A percentile compares a stretch with the other conserved stretches of the same genome.
These are phyloP conservation scores for Trichoderma gamsii DNA, from an alignment of 495 filamentous ascomycete species.

Conservation along the genomic window DNA sequence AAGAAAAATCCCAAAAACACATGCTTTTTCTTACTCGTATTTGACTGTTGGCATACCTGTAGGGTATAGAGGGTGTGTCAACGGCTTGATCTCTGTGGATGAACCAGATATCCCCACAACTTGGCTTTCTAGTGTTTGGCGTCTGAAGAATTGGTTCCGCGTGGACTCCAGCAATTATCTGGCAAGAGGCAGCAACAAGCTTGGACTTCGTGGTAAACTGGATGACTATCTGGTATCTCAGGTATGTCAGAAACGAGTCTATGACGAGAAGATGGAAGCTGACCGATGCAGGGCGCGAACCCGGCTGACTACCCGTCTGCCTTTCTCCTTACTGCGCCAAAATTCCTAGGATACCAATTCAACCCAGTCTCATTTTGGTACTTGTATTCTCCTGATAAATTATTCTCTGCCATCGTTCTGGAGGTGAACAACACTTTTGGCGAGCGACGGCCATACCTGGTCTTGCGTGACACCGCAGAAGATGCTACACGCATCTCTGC, in stretches of 20 bases:
- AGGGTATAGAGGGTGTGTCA: slow-evolving; percentile 48
- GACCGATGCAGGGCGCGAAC: slow-evolving; percentile 40
- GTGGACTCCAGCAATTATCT: slow-evolving; percentile 57
- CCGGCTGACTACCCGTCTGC: slow-evolving; percentile 51
- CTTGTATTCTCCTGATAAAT: slow-evolving; percentile 53
- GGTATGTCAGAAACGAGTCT: slow-evolving; percentile 24
- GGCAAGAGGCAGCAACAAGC: slow-evolving; percentile 38
- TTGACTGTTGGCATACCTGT: slow-evolving; percentile 62
- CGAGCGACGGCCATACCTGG: slow-evolving; percentile 48
- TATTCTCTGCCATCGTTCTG: slow-evolving; percentile 60
- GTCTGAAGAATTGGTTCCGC: slow-evolving; percentile 45
- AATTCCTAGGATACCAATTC: slow-evolving; percentile 64
- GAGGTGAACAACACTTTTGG: slow-evolving; percentile 78
- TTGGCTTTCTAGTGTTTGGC: slow-evolving; percentile 23
- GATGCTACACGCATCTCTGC: slow-evolving; percentile 47
- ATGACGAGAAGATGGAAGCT: slow-evolving; percentile 14
- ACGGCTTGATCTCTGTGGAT: slow-evolving; percentile 50
- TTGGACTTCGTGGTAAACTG: slow-evolving; percentile 53
- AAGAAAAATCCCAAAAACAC: slow-evolving; percentile 55
- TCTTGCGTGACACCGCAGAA: background rate
- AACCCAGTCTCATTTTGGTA: slow-evolving; percentile 81
- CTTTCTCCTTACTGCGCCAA: slow-evolving; percentile 64
- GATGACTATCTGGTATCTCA: slow-evolving; percentile 49
- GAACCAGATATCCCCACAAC: slow-evolving; percentile 17
- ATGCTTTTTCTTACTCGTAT: slow-evolving; percentile 61